Evolutionary conservation across 2,329 filamentous ascomycete species (phyloP).

Genomic region (Colletotrichum sansevieriae): DNA sequence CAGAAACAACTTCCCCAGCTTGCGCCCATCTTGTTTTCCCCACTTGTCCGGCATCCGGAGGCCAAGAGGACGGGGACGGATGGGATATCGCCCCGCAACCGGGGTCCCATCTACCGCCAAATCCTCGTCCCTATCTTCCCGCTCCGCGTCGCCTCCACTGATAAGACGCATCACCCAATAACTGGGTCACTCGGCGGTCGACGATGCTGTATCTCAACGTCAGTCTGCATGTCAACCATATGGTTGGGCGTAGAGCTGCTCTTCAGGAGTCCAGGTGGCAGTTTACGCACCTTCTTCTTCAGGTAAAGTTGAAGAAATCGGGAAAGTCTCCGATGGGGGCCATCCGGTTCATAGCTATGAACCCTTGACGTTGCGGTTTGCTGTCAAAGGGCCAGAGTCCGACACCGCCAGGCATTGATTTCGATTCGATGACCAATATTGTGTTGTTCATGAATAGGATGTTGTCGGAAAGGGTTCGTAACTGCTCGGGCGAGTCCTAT

Average conservation of each 20-base stretch:
- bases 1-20: conserved; percentile 7
- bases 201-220: conserved; percentile 22
- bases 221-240: conserved; percentile 33
- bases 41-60: conserved; percentile 29
- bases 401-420: conserved; percentile 16
- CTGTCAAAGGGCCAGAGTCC: conserved; percentile 11
- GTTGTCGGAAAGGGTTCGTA: background rate
- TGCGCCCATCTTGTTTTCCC: conserved; percentile 14
- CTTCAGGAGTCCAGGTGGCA: background rate
- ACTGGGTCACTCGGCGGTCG: conserved; percentile 16
- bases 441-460: conserved; percentile 26
- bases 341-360: background rate
- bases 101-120: background rate
- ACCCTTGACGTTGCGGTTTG: conserved; percentile 23
- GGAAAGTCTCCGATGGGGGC: conserved; percentile 26
- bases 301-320: conserved; percentile 14
- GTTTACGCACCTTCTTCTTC: conserved; percentile 33
- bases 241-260: conserved; percentile 17
- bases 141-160: conserved; percentile 32
- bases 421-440: conserved; percentile 32
- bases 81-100: conserved; percentile 30
- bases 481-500: conserved; percentile 6
- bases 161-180: conserved; percentile 35
- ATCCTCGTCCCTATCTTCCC: conserved; percentile 25
- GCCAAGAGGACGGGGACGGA: conserved; percentile 31